A percentile compares a stretch with the other conserved stretches of the same genome.
Conservation (phyloP, 139 green algal genomes). For the Tetraselmis chui region DNA sequence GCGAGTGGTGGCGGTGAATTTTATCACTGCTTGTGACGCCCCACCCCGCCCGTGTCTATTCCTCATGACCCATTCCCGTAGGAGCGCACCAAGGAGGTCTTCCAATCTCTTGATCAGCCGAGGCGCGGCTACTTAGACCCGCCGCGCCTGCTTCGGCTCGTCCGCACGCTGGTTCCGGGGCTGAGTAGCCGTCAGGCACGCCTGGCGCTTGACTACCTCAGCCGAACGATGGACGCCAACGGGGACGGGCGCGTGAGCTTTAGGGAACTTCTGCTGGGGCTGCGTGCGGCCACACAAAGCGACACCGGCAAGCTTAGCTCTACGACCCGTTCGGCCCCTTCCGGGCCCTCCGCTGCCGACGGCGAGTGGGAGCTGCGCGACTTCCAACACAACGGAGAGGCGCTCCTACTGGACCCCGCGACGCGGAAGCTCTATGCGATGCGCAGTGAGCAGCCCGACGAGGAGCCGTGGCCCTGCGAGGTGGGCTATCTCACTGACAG, state of each 20-base stretch:
- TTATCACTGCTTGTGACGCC: no score
- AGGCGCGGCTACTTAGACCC: conserved; percentile 22
- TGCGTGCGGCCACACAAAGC: no score
- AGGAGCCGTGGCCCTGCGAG: not conserved
- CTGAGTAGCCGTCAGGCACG: conserved; percentile 14
- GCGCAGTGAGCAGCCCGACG: not conserved
- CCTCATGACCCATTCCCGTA: no score
- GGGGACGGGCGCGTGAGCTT: conserved; percentile 24
- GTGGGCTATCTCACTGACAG: not conserved
- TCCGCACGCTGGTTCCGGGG: conserved; percentile 18
- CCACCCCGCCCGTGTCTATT: no score
- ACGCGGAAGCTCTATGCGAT: not conserved
- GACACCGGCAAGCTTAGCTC: conserved; percentile 1
- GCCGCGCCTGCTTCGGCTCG: conserved; percentile 18
- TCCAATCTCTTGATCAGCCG: conserved; percentile 15
- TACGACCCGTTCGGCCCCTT: not conserved
- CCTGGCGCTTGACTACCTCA: not conserved
- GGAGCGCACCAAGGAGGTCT: conserved; percentile 3
- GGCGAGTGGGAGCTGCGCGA: not conserved
- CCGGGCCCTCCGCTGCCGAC: not conserved
- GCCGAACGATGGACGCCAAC: conserved; percentile 21
- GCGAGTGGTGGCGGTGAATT: no score
- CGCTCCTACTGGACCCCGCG: not conserved
- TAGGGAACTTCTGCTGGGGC: conserved; percentile 17
- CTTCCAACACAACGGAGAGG: not conserved